Percentiles rank a stretch among this genome's conserved stretches.
phyloP scores from a whole-genome alignment of 2,329 filamentous ascomycete genomes.

The Cadophora sp. region DNA sequence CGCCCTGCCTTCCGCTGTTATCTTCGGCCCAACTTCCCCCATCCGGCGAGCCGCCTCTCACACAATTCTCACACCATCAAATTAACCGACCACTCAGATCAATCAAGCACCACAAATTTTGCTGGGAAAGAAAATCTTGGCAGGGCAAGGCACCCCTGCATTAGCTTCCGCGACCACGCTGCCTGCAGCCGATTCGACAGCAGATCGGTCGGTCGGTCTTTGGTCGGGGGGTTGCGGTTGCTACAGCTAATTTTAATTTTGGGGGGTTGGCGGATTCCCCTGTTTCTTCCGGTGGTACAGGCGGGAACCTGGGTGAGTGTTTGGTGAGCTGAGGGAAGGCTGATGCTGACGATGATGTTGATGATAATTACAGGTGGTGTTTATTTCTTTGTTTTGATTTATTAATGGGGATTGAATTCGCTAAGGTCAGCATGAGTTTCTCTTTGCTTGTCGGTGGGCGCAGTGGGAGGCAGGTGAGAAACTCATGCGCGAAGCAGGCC shows the following conservation, averaged over 20 bases:
- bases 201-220: background rate
- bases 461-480: too few species aligned
- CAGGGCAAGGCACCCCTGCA: conserved; percentile 7
- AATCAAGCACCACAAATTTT: background rate
- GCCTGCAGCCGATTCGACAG: too few species aligned
- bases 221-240: background rate
- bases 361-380: background rate
- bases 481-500: too few species aligned
- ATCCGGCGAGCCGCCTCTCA: background rate
- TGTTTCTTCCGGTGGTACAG: background rate
- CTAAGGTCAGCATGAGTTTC: too few species aligned
- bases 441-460: background rate
- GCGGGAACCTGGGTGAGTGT: too few species aligned
- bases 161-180: background rate
- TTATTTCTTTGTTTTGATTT: background rate
- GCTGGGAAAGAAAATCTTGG: too few species aligned
- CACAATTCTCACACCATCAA: background rate
- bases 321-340: too few species aligned
- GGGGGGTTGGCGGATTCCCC: conserved; percentile 7
- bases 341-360: background rate
- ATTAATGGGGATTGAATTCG: background rate
- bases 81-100: background rate
- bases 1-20: background rate
- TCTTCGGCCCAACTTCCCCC: conserved; percentile 3
- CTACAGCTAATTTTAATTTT: background rate